Evolutionary conservation across 2,329 filamentous ascomycete genomes (phyloP).

Genomic region (Trichoderma semiorbis): DNA sequence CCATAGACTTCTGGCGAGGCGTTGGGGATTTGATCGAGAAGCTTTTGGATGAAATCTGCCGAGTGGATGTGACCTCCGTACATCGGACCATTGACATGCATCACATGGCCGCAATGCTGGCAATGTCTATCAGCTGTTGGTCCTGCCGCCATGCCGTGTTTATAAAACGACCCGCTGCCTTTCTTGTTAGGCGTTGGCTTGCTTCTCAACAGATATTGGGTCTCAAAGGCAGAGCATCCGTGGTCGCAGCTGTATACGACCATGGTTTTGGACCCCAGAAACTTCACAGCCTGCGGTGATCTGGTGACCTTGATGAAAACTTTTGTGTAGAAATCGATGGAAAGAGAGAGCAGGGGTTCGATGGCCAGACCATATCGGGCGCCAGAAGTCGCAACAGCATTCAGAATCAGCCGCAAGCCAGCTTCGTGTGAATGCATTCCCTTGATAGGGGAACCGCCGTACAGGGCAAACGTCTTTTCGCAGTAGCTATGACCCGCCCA

Average conservation of each 20-base stretch:
- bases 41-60: slow-evolving; percentile 71
- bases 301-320: slow-evolving; percentile 81
- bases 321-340: slow-evolving; percentile 92
- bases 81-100: slow-evolving; percentile 90
- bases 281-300: slow-evolving; percentile 83
- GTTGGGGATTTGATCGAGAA: slow-evolving; percentile 68
- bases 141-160: slow-evolving; percentile 70
- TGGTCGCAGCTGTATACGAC: slow-evolving; percentile 84
- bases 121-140: slow-evolving; percentile 66
- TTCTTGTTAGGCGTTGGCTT: slow-evolving; percentile 66
- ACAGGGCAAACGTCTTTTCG: slow-evolving; percentile 91
- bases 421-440: slow-evolving; percentile 84
- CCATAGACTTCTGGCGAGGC: slow-evolving; percentile 69
- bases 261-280: slow-evolving; percentile 88
- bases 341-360: slow-evolving; percentile 86
- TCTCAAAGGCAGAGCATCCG: slow-evolving; percentile 89
- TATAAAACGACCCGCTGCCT: slow-evolving; percentile 66
- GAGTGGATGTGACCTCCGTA: slow-evolving; percentile 89
- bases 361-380: slow-evolving; percentile 83
- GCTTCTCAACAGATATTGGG: slow-evolving; percentile 72
- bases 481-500: slow-evolving; percentile 93
- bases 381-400: slow-evolving; percentile 75
- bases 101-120: slow-evolving; percentile 79
- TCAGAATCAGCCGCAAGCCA: slow-evolving; percentile 79
- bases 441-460: slow-evolving; percentile 85